phyloP scores from a whole-genome alignment of 108 stramenopile genomes.

The Nitzschia sp. region DNA sequence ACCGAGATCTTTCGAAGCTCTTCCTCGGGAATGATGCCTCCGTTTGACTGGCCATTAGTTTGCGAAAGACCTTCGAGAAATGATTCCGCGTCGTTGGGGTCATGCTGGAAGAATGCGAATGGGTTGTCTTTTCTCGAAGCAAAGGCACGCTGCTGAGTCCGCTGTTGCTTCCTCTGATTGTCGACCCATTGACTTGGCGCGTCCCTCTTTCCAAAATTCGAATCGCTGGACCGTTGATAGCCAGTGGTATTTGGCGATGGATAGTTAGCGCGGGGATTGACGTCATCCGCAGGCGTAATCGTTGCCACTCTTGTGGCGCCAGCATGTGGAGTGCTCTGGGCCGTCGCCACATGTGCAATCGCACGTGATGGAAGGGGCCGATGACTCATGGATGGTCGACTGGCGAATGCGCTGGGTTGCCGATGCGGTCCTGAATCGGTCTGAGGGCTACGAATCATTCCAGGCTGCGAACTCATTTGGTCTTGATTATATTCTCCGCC shows the following conservation, averaged over 20 bases:
- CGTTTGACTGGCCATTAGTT: neutral
- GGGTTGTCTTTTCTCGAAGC: constrained; percentile 70
- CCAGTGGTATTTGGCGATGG: neutral
- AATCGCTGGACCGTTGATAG: neutral
- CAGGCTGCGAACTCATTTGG: too few species aligned
- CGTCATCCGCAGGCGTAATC: neutral
- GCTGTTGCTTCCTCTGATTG: constrained; percentile 29
- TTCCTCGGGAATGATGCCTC: constrained; percentile 5
- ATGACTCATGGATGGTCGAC: too few species aligned
- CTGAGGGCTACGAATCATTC: too few species aligned
- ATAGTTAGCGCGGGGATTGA: neutral
- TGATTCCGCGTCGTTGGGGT: constrained; percentile 81
- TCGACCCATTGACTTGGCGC: constrained; percentile 16
- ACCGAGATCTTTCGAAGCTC: neutral
- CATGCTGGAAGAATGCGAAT: constrained; percentile 68
- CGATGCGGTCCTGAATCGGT: too few species aligned
- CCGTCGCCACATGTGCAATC: too few species aligned
- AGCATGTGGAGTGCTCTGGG: too few species aligned
- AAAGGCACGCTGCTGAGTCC: constrained; percentile 54
- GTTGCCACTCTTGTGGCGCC: neutral
- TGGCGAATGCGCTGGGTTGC: too few species aligned
- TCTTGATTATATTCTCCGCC: too few species aligned
- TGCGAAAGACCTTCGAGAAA: constrained; percentile 36
- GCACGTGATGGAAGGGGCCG: too few species aligned
- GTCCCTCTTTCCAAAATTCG: neutral